Percentiles rank a stretch among this genome's conserved stretches.
Conservation (phyloP, 2,329 filamentous ascomycete species). For the Helotiales sp. region DNA sequence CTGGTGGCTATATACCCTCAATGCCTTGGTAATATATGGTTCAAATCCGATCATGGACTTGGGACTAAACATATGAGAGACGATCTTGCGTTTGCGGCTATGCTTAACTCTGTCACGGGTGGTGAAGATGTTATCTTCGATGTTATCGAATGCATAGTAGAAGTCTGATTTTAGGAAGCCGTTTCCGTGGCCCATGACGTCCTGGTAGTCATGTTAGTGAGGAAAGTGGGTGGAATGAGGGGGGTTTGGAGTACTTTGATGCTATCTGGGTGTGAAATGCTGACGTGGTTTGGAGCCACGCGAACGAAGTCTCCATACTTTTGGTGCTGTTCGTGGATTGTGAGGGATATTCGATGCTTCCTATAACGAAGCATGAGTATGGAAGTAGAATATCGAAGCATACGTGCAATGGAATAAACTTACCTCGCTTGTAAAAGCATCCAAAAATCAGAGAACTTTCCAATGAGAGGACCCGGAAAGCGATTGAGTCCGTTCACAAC, state of each 20-base stretch:
- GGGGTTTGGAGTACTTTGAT: background rate
- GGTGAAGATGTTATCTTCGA: background rate
- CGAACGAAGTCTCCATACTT: background rate
- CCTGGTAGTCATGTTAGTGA: background rate
- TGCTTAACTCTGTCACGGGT: background rate
- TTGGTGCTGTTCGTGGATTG: background rate
- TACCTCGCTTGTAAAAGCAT: background rate
- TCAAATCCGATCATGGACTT: background rate
- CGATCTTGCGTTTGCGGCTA: background rate
- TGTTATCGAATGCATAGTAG: background rate
- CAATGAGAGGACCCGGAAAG: background rate
- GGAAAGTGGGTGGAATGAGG: background rate
- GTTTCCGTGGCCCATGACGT: background rate
- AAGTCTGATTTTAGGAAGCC: background rate
- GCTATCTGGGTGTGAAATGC: background rate
- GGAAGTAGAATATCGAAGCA: background rate
- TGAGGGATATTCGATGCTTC: background rate
- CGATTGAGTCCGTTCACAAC: background rate
- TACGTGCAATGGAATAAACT: background rate
- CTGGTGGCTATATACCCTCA: background rate
- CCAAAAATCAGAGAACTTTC: background rate
- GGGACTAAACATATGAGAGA: background rate
- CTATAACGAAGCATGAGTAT: background rate
- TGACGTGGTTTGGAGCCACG: background rate
- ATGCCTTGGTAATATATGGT: background rate